Evolutionary conservation across 2,329 filamentous ascomycete genomes (phyloP), one percentile per base, ranked within the genome.

Genomic region (Venturia oleaginea): DNA sequence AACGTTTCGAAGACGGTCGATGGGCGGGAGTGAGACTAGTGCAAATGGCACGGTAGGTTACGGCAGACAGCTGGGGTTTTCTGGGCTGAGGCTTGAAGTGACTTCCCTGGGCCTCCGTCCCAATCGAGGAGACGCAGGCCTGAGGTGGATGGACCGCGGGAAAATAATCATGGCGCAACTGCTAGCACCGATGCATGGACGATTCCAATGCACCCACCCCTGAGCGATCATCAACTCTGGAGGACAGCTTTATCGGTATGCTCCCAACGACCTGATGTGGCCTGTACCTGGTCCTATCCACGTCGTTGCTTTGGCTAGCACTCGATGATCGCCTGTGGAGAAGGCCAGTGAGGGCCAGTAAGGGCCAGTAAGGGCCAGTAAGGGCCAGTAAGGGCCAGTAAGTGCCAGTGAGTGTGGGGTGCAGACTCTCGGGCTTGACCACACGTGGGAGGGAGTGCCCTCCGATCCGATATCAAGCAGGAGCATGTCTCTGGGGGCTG

Each of bases 401-500:
- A n/a, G n/a, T n/a, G n/a, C n/a, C n/a, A n/a, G n/a, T n/a, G n/a
- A 55, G 17, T 55, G 51, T 34, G 51, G 51, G 51, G 51, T 55
- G 30, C 51, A 55, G 51, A 7, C 13, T 34, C 22, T 19, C 27
- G 51, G 51, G 17, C 51, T 32, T 48, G n/a, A 7, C 1, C 19
- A 24, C 43, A 46, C 43, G 43, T 24, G 19, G 42, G 42, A 43
- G 19, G 22, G 8, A 40, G 5, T 15, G 38, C 38, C 38, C 38
- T 48, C 22, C 22, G 43, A 24, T 43, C 42, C 42, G 42, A 43
- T 43, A 46, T 46, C 42, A 46, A 46, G 42, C 43, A 48, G 22
- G 34, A 37, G 5, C 10, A 10, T 37, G 34, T 37, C 34, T 37
- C n/a, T n/a, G n/a, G n/a, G n/a, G n/a, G n/a, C n/a, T n/a, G n/a